Percentiles rank a stretch among this genome's conserved stretches.
These are phyloP conservation scores for Cymbopogon flexuosus DNA, from an alignment of 202 grass and related monocot species.

Conservation along the genomic window DNA sequence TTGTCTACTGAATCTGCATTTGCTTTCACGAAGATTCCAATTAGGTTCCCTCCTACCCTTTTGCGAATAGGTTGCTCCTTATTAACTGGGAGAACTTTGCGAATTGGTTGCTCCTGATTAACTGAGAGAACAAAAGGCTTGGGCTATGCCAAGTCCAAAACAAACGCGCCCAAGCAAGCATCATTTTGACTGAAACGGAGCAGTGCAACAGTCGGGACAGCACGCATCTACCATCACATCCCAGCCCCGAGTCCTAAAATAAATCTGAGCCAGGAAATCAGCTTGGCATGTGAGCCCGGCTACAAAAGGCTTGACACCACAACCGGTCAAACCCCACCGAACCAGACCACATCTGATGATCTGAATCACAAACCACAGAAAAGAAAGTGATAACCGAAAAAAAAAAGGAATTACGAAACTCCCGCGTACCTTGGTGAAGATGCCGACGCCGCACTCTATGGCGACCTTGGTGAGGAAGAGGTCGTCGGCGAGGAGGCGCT, in stretches of 20 bases:
- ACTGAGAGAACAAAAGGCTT: slow-evolving; percentile 1
- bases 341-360: slow-evolving; percentile 33
- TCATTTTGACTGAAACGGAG: slow-evolving; percentile 2
- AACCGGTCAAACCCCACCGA: slow-evolving; percentile 12
- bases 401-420: neutral
- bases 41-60: neutral
- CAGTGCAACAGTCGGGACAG: neutral
- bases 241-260: neutral
- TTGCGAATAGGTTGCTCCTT: slow-evolving; percentile 1
- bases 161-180: neutral
- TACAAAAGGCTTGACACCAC: slow-evolving; percentile 21
- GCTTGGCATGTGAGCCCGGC: slow-evolving; percentile 7
- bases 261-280: slow-evolving; percentile 15
- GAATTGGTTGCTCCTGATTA: neutral
- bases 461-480: slow-evolving; percentile 92
- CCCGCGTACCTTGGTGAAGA: slow-evolving; percentile 78
- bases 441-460: slow-evolving; percentile 86
- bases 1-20: neutral
- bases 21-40: neutral
- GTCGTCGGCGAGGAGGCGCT: slow-evolving; percentile 92
- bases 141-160: neutral
- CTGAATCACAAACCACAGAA: slow-evolving; percentile 22
- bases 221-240: slow-evolving; percentile 17
- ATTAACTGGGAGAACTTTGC: neutral
- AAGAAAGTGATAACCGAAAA: neutral